These are phyloP conservation scores for Sonneratia caseolaris DNA, from an alignment of 345 rosid species.

Conservation along the genomic window DNA sequence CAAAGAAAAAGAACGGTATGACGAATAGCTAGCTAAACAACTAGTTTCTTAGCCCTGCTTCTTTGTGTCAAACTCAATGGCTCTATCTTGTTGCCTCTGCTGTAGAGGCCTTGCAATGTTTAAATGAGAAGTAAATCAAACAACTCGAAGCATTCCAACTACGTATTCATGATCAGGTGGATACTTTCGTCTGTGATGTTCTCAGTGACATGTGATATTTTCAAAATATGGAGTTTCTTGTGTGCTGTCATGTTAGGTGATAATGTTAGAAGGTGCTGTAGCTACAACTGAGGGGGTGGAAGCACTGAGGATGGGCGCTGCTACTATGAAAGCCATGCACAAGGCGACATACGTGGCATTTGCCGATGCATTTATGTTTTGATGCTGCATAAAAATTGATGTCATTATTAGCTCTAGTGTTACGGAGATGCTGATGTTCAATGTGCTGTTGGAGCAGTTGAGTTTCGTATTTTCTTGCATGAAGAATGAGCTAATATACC, in stretches of 20 bases:
- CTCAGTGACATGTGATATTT: not conserved
- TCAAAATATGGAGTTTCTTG: not conserved
- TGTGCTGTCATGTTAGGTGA: slow-evolving; percentile 20
- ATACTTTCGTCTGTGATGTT: not conserved
- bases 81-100: not conserved
- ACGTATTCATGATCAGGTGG: slow-evolving; percentile 38
- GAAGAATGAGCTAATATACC: not conserved
- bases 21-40: not conserved
- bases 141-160: slow-evolving; percentile 34
- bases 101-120: slow-evolving; percentile 38
- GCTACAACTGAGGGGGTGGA: slow-evolving; percentile 43
- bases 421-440: not conserved
- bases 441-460: too few species aligned
- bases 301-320: slow-evolving; percentile 41
- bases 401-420: not conserved
- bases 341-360: slow-evolving; percentile 29
- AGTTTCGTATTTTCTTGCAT: not conserved
- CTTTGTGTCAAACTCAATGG: not conserved
- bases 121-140: slow-evolving; percentile 37
- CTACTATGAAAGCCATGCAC: slow-evolving; percentile 43
- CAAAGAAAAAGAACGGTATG: slow-evolving; percentile 33
- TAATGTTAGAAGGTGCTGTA: slow-evolving; percentile 39
- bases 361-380: not conserved
- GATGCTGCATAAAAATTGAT: not conserved
- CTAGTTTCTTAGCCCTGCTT: not conserved